Conservation (phyloP, 2,329 filamentous ascomycete genomes). For the Teratosphaeria destructans region DNA sequence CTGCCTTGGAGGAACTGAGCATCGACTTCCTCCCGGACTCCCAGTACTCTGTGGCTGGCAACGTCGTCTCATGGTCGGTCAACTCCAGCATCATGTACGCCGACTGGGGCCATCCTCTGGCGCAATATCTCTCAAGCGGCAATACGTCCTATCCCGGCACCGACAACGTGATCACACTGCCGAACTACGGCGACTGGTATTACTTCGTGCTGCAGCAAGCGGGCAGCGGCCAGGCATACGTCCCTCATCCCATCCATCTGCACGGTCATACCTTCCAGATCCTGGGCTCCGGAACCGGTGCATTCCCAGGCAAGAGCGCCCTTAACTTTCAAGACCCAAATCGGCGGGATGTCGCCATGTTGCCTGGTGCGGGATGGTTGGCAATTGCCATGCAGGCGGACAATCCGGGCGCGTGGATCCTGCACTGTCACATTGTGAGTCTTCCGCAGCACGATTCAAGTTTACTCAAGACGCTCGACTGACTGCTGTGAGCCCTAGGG, state of each 20-base stretch:
- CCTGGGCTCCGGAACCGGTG: slow-evolving; percentile 12
- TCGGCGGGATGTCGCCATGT: slow-evolving; percentile 19
- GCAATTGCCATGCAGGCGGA: slow-evolving; percentile 20
- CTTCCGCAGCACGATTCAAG: neutral
- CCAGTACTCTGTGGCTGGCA: neutral
- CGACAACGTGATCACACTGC: neutral
- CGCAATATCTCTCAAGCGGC: neutral
- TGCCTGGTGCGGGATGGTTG: slow-evolving; percentile 19
- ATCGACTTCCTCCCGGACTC: neutral
- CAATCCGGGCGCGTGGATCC: slow-evolving; percentile 22
- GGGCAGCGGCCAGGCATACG: neutral
- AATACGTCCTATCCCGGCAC: neutral
- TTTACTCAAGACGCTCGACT: neutral
- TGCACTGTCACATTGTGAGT: slow-evolving; percentile 3
- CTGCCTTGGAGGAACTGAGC: neutral
- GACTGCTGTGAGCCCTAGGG: neutral
- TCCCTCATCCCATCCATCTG: slow-evolving; percentile 12
- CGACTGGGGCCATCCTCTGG: neutral
- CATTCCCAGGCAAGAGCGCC: slow-evolving; percentile 4
- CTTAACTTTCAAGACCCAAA: slow-evolving; percentile 21
- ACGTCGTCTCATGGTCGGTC: neutral
- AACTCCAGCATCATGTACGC: neutral
- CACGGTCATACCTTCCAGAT: slow-evolving; percentile 35
- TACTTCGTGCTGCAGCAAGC: neutral
- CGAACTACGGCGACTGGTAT: neutral